Base-by-base conservation (phyloP, 2,329 filamentous ascomycete species). In the Rhytidhysteron rufulum region DNA sequence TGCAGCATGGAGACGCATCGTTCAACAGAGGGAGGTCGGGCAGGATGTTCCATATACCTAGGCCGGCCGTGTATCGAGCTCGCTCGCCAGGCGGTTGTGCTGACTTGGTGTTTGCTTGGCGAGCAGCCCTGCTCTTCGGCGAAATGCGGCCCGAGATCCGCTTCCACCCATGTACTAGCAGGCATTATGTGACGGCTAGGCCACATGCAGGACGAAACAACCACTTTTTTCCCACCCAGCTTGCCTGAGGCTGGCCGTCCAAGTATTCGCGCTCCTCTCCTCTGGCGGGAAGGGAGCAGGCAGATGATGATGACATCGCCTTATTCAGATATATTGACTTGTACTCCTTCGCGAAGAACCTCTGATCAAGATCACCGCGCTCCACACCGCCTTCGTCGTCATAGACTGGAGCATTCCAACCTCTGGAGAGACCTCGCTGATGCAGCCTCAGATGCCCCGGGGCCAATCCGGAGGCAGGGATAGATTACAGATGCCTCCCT, bases 1-100 rank as follows among this genome's bases (percentile, higher is more conserved):
- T 56, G 45, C 54, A 54, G 53, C 62, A 62, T 60, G 43, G 39
- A 64, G 40, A 53, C 60, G 63, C 63, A 66, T 67, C 41, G 57
- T 66, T 44, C 32, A 32, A 37, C 38, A 34, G 27, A 21, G 19
- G 43, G n/a, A n/a, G 7, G 24, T 27, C 13, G 13, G 24, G 24
- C 8, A 7, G 24, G 13, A 13, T 27, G 24, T 7, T 27, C 24
- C 24, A 27, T 27, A 27, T 27, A 27, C 24, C 13, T 27, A 13
- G 13, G 24, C 24, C 13, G 8, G 7, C 13, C 24, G 24, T 7
- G 8, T 7, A 13, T 27, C 8, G 13, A 7, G 13, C 7, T 27
- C 7, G 24, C 24, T 27, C 24, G 24, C 13, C 24, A 27, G 24
- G 13, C 13, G 13, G 7, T 13, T 7, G 13, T 27, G 24, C n/a